Conservation (phyloP, 257 asterid genomes). For the Asclepias syriaca region DNA sequence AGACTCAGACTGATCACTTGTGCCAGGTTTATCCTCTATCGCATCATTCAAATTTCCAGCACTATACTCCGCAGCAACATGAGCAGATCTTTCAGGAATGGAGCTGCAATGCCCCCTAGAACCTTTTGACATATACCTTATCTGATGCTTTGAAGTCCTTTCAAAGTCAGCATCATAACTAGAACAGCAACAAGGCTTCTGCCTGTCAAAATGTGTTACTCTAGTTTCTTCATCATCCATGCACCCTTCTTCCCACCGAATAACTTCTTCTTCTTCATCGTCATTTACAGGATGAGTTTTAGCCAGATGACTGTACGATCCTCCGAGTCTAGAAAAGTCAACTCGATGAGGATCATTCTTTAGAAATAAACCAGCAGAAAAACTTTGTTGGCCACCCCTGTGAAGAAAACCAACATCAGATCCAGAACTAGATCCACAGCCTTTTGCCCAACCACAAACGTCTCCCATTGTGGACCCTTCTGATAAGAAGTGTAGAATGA, state of each 20-base stretch:
- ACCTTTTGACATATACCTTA: slow-evolving; percentile 46
- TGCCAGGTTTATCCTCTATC: slow-evolving; percentile 80
- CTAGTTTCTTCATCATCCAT: slow-evolving; percentile 72
- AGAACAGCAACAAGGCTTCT: slow-evolving; percentile 90
- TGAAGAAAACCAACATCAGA: slow-evolving; percentile 85
- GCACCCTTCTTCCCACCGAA: slow-evolving; percentile 96
- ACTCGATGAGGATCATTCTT: slow-evolving; percentile 80
- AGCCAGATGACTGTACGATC: slow-evolving; percentile 70
- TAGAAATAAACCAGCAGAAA: slow-evolving; percentile 72
- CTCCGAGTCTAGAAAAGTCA: slow-evolving; percentile 89
- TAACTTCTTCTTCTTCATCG: slow-evolving; percentile 59
- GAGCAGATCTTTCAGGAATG: slow-evolving; percentile 69
- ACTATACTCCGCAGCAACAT: slow-evolving; percentile 76
- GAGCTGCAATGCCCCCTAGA: slow-evolving; percentile 73
- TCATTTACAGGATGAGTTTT: slow-evolving; percentile 47
- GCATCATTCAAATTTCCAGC: slow-evolving; percentile 72
- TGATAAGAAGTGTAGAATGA: slow-evolving; percentile 84
- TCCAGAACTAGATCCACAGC: slow-evolving; percentile 45
- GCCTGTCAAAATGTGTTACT: slow-evolving; percentile 62
- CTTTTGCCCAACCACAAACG: slow-evolving; percentile 66
- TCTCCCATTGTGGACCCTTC: slow-evolving; percentile 70
- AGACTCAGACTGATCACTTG: slow-evolving; percentile 81
- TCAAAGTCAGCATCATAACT: slow-evolving; percentile 56
- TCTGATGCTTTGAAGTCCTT: slow-evolving; percentile 47
- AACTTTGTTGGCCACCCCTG: slow-evolving; percentile 81